These are phyloP conservation scores for Actinomortierella ambigua DNA, from an alignment of 371 early-diverging fungal genomes.

Conservation along the genomic window DNA sequence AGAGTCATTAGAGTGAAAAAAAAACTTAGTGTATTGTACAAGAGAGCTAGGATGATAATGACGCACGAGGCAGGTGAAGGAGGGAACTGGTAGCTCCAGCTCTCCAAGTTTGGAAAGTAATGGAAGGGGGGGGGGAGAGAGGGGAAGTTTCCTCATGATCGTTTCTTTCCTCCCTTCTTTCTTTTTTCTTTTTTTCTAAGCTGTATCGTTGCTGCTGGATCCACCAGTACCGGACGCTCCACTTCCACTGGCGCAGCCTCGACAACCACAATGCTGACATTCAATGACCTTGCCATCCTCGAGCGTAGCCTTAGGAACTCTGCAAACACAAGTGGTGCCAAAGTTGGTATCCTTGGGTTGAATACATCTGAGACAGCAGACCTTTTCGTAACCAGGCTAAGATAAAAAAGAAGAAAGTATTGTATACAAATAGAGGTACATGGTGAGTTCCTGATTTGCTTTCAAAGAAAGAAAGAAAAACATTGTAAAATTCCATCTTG, in stretches of 20 bases:
- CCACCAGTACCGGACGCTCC: conserved; percentile 15
- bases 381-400: conserved; percentile 95
- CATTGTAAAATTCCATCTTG: neutral
- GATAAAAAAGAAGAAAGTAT: conserved; percentile 1
- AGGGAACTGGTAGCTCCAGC: too few relatives aligned
- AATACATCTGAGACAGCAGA: conserved; percentile 98
- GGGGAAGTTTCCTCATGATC: too few relatives aligned
- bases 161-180: too few relatives aligned
- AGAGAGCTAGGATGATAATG: too few relatives aligned
- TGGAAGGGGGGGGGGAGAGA: too few relatives aligned
- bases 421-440: conserved; percentile 8
- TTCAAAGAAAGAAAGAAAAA: neutral
- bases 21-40: too few relatives aligned
- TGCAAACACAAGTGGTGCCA: conserved; percentile 97
- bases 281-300: conserved; percentile 90
- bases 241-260: conserved; percentile 47
- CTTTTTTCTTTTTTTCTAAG: neutral
- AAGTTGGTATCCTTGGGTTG: conserved; percentile 97
- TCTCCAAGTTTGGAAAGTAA: too few relatives aligned
- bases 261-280: conserved; percentile 95
- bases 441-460: neutral
- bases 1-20: too few relatives aligned
- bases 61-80: too few relatives aligned
- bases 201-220: conserved; percentile 12
- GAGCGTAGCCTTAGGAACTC: conserved; percentile 93